Evolutionary conservation across 78 protist genomes (phyloP).

Genomic region (Protostelium mycophagum): DNA sequence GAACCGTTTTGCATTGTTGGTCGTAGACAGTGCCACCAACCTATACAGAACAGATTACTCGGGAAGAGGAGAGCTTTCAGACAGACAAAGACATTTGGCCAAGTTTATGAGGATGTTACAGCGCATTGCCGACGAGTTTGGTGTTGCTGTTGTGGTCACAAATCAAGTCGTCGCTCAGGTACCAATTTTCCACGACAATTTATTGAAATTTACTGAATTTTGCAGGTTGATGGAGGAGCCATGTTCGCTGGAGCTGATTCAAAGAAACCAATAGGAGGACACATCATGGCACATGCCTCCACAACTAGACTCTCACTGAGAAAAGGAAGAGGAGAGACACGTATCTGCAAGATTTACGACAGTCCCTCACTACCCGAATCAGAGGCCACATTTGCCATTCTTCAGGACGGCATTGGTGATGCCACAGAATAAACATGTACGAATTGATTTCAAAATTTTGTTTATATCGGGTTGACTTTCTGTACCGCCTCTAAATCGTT

Average conservation of each 20-base stretch:
- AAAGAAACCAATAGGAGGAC: conserved; percentile 98
- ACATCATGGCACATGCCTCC: conserved; percentile 99
- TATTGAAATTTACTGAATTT: conserved; percentile 27
- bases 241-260: background rate
- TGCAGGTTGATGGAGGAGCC: conserved; percentile 58
- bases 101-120: conserved; percentile 87
- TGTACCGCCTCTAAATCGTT: background rate
- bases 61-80: conserved; percentile 97
- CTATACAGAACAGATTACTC: conserved; percentile 95
- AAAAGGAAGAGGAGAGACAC: conserved; percentile 96
- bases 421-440: conserved; percentile 29
- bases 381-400: conserved; percentile 70
- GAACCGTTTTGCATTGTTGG: conserved; percentile 80
- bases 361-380: conserved; percentile 95
- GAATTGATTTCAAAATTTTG: background rate
- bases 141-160: conserved; percentile 97
- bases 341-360: conserved; percentile 96
- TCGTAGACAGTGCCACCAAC: conserved; percentile 97
- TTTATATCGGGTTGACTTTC: background rate
- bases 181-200: conserved; percentile 40
- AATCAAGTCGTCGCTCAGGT: conserved; percentile 98
- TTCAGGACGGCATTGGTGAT: conserved; percentile 70
- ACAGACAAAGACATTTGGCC: conserved; percentile 96
- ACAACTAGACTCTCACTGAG: conserved; percentile 94
- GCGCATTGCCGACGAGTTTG: conserved; percentile 96